Evolutionary conservation across 2,329 filamentous ascomycete species (phyloP).

Genomic region (Ilyonectria robusta): DNA sequence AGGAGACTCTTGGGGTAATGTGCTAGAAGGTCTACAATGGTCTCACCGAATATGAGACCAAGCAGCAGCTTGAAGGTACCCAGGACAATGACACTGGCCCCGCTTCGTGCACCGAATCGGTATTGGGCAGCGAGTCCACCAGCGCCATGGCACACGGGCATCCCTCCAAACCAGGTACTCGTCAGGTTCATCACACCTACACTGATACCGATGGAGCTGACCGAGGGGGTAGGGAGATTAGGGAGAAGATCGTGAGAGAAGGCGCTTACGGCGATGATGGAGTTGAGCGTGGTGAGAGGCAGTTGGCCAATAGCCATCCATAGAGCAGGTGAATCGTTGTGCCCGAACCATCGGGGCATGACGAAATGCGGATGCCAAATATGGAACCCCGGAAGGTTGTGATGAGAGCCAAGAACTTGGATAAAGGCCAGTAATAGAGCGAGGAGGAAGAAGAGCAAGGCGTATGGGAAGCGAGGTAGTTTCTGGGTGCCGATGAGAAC

Average conservation of each 20-base stretch:
- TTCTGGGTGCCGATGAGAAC: constrained; percentile 78
- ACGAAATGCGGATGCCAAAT: constrained; percentile 72
- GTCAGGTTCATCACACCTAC: constrained; percentile 87
- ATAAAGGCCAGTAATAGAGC: constrained; percentile 76
- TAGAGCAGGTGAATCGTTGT: constrained; percentile 52
- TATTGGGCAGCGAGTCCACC: constrained; percentile 93
- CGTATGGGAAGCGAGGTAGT: constrained; percentile 80
- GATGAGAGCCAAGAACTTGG: constrained; percentile 50
- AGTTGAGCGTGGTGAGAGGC: constrained; percentile 93
- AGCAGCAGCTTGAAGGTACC: constrained; percentile 82
- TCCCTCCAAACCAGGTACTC: constrained; percentile 92
- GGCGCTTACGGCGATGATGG: constrained; percentile 88
- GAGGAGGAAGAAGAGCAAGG: constrained; percentile 78
- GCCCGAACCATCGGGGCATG: constrained; percentile 51
- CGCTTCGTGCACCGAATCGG: constrained; percentile 91
- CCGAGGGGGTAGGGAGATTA: constrained; percentile 74
- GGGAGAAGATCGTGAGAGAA: constrained; percentile 85
- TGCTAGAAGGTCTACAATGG: constrained; percentile 78
- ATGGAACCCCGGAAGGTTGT: constrained; percentile 65
- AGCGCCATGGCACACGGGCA: constrained; percentile 95
- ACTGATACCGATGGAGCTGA: constrained; percentile 84
- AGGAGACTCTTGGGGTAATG: constrained; percentile 83
- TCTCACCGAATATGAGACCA: constrained; percentile 81
- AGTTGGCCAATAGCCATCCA: constrained; percentile 86
- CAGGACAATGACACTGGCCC: constrained; percentile 85